A percentile compares a stretch with the other conserved stretches of the same genome.
phyloP scores from a whole-genome alignment of 495 filamentous ascomycete species.

The Penicillium odoratum region DNA sequence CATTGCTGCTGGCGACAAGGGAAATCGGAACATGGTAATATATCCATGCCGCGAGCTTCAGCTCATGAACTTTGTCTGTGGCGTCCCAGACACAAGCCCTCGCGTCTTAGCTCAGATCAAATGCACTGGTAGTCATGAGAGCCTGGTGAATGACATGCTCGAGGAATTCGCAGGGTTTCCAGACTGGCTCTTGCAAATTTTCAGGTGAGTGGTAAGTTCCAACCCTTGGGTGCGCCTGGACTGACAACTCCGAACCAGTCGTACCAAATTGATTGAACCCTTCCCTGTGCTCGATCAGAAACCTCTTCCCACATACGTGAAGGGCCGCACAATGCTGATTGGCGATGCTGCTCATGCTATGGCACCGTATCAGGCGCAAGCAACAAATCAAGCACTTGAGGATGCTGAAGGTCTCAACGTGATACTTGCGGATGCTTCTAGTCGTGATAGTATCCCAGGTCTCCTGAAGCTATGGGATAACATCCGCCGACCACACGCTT shows the following conservation, averaged over 20 bases:
- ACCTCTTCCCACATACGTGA: not conserved
- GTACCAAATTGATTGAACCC: not conserved
- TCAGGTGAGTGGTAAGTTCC: not conserved
- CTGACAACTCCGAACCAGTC: not conserved
- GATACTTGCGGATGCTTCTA: not conserved
- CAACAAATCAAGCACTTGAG: slow-evolving; percentile 10
- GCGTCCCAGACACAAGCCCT: slow-evolving; percentile 8
- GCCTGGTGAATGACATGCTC: slow-evolving; percentile 1
- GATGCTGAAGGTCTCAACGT: slow-evolving; percentile 1
- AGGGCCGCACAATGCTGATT: slow-evolving; percentile 4
- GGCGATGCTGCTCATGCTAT: slow-evolving; percentile 12
- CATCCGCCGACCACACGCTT: not conserved
- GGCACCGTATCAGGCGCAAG: slow-evolving; percentile 9
- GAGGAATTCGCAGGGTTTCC: slow-evolving; percentile 4
- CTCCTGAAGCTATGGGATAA: not conserved
- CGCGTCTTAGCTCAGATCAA: slow-evolving; percentile 3
- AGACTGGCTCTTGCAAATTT: not conserved
- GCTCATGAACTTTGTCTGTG: slow-evolving; percentile 13
- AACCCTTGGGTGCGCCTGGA: not conserved
- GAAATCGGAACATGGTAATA: slow-evolving; percentile 12
- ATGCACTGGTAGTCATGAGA: slow-evolving; percentile 1
- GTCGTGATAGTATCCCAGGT: not conserved
- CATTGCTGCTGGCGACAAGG: slow-evolving; percentile 10
- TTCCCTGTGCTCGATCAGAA: not conserved
- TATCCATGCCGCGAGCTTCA: slow-evolving; percentile 10